These are phyloP conservation scores for Geotrichum ghanense DNA, from an alignment of 805 yeast genomes.

Conservation along the genomic window DNA sequence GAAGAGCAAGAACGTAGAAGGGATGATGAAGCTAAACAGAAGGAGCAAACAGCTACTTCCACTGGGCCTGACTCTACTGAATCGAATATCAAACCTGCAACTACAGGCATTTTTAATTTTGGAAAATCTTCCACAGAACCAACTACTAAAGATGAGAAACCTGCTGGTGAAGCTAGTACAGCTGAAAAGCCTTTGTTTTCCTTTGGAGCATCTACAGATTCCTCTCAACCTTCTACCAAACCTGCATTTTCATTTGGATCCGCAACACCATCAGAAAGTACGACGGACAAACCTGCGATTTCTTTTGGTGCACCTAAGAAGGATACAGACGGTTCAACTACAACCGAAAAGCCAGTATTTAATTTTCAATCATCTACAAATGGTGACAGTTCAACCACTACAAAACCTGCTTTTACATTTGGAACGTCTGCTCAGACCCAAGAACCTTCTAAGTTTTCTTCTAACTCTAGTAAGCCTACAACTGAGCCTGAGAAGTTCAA, in stretches of 20 bases:
- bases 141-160: conserved; percentile 4
- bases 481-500: not conserved
- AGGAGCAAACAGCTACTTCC: not conserved
- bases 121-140: conserved; percentile 7
- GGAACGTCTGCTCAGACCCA: not conserved
- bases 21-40: not conserved
- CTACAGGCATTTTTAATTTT: too few species aligned
- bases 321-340: too few species aligned
- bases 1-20: not conserved
- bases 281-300: too few species aligned
- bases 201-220: conserved; percentile 8
- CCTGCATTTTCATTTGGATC: conserved; percentile 10
- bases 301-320: too few species aligned
- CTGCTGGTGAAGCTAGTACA: too few species aligned
- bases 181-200: conserved; percentile 5
- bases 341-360: too few species aligned
- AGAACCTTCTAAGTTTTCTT: too few species aligned
- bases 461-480: too few species aligned
- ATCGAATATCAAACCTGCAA: too few species aligned
- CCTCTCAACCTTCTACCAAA: not conserved
- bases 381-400: too few species aligned
- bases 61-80: too few species aligned
- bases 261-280: not conserved
- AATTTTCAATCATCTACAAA: too few species aligned
- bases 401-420: conserved; percentile 2